Evolutionary conservation across 192 early-diverging fungal species (phyloP), one percentile per base, ranked within the genome.

Genomic region (Helicostylum pulchrum): DNA sequence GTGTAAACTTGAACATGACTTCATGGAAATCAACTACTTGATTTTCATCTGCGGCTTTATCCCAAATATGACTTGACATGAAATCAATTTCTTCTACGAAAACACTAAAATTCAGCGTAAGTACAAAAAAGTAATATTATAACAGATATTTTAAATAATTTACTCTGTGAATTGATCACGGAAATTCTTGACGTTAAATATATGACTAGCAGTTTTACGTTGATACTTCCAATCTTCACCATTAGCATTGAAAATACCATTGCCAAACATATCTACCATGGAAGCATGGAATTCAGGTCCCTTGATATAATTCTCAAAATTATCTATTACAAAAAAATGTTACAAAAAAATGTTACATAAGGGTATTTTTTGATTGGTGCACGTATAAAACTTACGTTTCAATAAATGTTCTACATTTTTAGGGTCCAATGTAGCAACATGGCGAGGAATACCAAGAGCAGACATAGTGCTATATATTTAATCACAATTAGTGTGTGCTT

Each of bases 211-310:
- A 12, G 76, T 72, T 53, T 91, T 88, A 15, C 88, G 72, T 45
- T 88, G 86, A 7, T 63, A 66, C 11, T 76, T 75, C 88, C 89
- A 91, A 2, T 67, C 67, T 15, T 87, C 83, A 20, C 89, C 89
- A 68, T 91, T 88, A 7, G 81, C 73, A 74, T 85, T 87, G 54
- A 90, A 90, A 64, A 90, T 90, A 21, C 88, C 88, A 47, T 82
- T 67, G 3, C 88, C 88, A 17, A 90, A 72, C 20, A 88, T 54
- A 50, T 83, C 81, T 23, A 77, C 68, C 50, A 82, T 73, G 39
- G 75, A 70, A 10, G 47, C 66, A 36, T 78, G 71, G 44, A 83
- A 83, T 50, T 65, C 73, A n/a, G 79, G 75, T 17, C 82, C 80
- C 42, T 76, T 76, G 39, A 63, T 65, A 32, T 76, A 76, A 19